Evolutionary conservation across 192 early-diverging fungal species (phyloP).

Genomic region (Jimgerdemannia flammicorona): DNA sequence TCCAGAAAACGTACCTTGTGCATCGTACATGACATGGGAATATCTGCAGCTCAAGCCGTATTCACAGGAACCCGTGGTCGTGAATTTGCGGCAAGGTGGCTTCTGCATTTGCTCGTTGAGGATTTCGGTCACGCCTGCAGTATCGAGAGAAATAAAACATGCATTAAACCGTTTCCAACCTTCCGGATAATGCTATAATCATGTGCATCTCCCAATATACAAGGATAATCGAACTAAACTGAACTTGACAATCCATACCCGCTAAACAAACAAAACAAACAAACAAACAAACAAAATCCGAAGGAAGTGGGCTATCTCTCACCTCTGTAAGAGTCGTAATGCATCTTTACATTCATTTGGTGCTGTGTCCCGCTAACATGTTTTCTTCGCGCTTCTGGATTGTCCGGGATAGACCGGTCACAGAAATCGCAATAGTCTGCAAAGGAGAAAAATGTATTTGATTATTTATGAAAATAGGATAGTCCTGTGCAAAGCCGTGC

Average conservation of each 20-base stretch:
- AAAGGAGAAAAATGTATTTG: not conserved
- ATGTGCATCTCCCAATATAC: not conserved
- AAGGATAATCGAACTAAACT: too few relatives aligned
- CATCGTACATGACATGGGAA: not conserved
- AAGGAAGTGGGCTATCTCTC: not conserved
- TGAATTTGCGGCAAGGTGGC: not conserved
- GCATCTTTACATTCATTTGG: not conserved
- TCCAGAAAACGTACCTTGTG: not conserved
- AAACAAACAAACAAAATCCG: too few relatives aligned
- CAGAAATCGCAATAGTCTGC: conserved; percentile 1
- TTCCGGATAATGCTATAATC: not conserved
- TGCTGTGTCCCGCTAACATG: not conserved
- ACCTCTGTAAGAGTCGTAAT: not conserved
- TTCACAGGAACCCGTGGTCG: not conserved
- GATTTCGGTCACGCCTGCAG: not conserved
- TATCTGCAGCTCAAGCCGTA: not conserved
- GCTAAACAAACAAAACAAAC: too few relatives aligned
- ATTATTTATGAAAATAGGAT: too few relatives aligned
- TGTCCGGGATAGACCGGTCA: not conserved
- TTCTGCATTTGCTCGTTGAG: not conserved
- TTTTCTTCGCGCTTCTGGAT: not conserved
- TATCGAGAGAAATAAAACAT: not conserved
- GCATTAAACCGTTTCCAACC: too few relatives aligned
- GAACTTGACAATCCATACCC: too few relatives aligned
- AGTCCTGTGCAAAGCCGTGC: too few relatives aligned